Evolutionary conservation across 148 eudicot genomes (phyloP).

Genomic region (Heliamphora exappendiculata): DNA sequence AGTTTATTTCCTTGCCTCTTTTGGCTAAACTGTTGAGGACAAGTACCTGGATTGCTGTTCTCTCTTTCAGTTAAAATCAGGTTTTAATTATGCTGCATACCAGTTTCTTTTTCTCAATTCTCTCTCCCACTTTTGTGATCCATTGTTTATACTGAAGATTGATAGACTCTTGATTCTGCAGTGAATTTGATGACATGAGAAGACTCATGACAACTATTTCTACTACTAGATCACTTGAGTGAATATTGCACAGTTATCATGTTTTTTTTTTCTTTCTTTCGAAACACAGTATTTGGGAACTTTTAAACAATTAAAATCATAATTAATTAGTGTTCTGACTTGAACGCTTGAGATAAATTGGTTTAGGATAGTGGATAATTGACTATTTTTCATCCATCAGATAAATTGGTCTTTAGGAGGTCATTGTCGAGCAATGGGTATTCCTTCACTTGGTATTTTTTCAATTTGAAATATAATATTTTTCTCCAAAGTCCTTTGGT

Average conservation of each 20-base stretch:
- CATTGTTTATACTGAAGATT: background rate
- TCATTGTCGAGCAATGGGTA: background rate
- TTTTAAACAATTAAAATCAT: background rate
- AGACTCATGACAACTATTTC: background rate
- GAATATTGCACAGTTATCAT: background rate
- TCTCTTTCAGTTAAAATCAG: background rate
- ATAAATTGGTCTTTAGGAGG: too few relatives aligned
- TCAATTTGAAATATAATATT: too few relatives aligned
- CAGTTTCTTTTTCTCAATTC: background rate
- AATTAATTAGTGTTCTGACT: background rate
- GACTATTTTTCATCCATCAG: background rate
- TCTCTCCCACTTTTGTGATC: background rate
- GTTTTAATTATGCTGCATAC: background rate
- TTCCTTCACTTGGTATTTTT: background rate
- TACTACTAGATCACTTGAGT: background rate
- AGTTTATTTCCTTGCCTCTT: background rate
- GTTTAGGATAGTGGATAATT: background rate
- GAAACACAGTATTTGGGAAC: background rate
- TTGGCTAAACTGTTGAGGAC: background rate
- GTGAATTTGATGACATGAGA: background rate
- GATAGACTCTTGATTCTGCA: constrained; percentile 1
- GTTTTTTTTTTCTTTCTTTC: background rate
- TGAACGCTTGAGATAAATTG: background rate
- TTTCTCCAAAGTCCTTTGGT: background rate
- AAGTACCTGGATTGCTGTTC: background rate